A percentile compares a stretch with the other conserved stretches of the same genome.
These are phyloP conservation scores for Candida lessepsii DNA, from an alignment of 805 yeast genomes.

Conservation along the genomic window DNA sequence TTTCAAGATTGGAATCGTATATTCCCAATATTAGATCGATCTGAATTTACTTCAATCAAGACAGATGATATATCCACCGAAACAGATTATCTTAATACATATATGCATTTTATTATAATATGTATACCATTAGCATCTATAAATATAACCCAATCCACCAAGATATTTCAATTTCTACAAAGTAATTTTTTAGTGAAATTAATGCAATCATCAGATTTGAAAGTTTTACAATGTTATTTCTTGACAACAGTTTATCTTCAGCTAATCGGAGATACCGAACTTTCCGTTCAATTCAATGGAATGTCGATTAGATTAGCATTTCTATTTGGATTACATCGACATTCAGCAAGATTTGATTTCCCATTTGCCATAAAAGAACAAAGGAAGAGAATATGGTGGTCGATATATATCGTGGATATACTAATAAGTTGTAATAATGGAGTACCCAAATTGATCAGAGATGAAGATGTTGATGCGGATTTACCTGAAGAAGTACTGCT, in stretches of 20 bases:
- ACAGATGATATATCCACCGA: not conserved
- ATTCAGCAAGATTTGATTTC: constrained; percentile 7
- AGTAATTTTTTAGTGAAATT: not conserved
- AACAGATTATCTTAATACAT: not conserved
- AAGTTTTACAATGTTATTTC: constrained; percentile 5
- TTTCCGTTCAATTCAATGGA: constrained; percentile 5
- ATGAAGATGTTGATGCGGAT: constrained; percentile 15
- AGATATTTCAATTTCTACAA: constrained; percentile 4
- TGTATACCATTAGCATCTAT: not conserved
- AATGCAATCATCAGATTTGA: constrained; percentile 3
- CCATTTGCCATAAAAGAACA: constrained; percentile 3
- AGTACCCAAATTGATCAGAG: constrained; percentile 39
- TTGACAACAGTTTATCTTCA: constrained; percentile 3
- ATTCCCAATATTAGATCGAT: not conserved
- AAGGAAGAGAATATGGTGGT: constrained; percentile 10
- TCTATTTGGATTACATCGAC: constrained; percentile 6
- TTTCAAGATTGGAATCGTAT: constrained; percentile 4
- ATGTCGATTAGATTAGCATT: constrained; percentile 6
- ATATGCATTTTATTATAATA: constrained; percentile 3
- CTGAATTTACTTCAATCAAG: not conserved
- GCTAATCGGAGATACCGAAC: constrained; percentile 6
- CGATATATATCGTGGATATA: constrained; percentile 3
- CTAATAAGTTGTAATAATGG: constrained; percentile 29
- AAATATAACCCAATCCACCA: not conserved
- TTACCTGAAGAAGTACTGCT: constrained; percentile 2